These are phyloP conservation scores for Fusarium aywerte DNA, from an alignment of 2,329 filamentous ascomycete genomes.

Conservation along the genomic window DNA sequence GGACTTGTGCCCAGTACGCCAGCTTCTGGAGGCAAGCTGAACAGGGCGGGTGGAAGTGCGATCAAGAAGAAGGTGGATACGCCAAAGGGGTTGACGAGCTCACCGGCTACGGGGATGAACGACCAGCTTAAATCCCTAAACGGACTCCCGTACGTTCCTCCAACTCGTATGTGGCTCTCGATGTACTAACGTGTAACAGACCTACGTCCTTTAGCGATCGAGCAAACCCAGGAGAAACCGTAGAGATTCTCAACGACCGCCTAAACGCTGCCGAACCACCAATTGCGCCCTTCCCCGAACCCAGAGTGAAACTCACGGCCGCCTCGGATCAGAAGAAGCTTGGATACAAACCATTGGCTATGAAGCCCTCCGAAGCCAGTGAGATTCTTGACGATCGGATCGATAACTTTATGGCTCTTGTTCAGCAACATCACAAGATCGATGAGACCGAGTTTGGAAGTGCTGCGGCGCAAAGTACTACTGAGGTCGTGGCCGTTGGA, in stretches of 20 bases:
- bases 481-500: constrained; percentile 88
- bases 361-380: constrained; percentile 92
- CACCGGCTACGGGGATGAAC: constrained; percentile 49
- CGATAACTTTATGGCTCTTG: constrained; percentile 82
- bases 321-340: constrained; percentile 92
- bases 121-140: constrained; percentile 51
- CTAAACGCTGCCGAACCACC: constrained; percentile 74
- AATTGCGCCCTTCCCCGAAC: constrained; percentile 75
- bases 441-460: constrained; percentile 87
- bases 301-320: constrained; percentile 85
- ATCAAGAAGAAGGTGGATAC: constrained; percentile 50
- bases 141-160: constrained; percentile 43
- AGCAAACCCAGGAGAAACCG: constrained; percentile 79
- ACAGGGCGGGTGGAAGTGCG: constrained; percentile 47
- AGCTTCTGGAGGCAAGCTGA: constrained; percentile 57
- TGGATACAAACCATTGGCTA: constrained; percentile 89
- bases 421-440: constrained; percentile 78
- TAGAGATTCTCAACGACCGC: constrained; percentile 85
- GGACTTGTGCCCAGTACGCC: constrained; percentile 74
- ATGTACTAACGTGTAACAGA: constrained; percentile 33
- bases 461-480: constrained; percentile 84
- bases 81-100: constrained; percentile 47
- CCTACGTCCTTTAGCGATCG: constrained; percentile 73
- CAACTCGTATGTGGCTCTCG: too few species aligned
- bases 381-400: constrained; percentile 96